Evolutionary conservation across 2,329 filamentous ascomycete genomes (phyloP).

Genomic region (Claviceps purpurea): DNA sequence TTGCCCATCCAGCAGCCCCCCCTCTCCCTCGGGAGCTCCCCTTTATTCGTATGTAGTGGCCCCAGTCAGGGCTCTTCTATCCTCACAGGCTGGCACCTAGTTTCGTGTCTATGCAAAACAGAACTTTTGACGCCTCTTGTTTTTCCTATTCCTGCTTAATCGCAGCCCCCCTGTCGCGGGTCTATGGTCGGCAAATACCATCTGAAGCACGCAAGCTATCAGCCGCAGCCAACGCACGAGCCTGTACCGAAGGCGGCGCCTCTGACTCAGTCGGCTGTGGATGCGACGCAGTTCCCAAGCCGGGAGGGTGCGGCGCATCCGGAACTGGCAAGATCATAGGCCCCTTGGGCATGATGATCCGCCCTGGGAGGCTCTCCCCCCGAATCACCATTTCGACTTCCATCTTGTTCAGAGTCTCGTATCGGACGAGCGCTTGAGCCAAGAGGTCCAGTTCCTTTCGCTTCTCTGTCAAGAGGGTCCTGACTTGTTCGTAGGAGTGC

Average conservation of each 20-base stretch:
- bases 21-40: no score
- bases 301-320: slow-evolving; percentile 21
- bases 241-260: slow-evolving; percentile 19
- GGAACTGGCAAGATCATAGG: slow-evolving; percentile 26
- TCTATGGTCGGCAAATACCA: no score
- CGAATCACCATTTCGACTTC: slow-evolving; percentile 85
- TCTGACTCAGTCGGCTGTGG: slow-evolving; percentile 19
- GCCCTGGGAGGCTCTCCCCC: slow-evolving; percentile 66
- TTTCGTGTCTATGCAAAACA: no score
- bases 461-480: slow-evolving; percentile 56
- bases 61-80: no score
- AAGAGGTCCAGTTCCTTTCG: slow-evolving; percentile 77
- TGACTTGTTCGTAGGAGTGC: slow-evolving; percentile 64
- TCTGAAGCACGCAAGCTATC: no score
- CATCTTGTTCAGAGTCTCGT: slow-evolving; percentile 78
- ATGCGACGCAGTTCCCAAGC: slow-evolving; percentile 20
- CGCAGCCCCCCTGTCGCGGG: no score
- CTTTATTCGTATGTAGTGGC: no score
- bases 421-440: slow-evolving; percentile 81
- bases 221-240: slow-evolving; percentile 12
- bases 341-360: slow-evolving; percentile 42
- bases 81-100: no score
- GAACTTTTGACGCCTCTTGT: no score
- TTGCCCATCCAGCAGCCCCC: no score
- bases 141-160: no score